Conservation (phyloP, 2,329 filamentous ascomycete genomes). For the Sclerotinia minor region DNA sequence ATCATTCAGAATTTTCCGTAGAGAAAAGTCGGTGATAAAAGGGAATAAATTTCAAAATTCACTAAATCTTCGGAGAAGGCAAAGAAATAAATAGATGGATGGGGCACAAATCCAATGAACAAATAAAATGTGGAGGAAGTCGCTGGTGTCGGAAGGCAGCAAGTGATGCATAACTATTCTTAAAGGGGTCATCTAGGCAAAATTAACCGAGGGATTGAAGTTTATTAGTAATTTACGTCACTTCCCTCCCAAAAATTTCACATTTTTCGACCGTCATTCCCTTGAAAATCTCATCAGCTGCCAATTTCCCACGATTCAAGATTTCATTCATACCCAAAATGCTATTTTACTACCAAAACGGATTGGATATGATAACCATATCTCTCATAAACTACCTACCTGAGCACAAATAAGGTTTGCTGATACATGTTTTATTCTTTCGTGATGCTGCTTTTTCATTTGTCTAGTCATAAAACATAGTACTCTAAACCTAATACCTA, state of each 20-base stretch:
- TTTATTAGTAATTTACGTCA: conserved; percentile 8
- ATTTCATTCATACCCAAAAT: background rate
- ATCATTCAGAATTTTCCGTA: background rate
- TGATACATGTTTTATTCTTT: background rate
- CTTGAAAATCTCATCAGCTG: conserved; percentile 10
- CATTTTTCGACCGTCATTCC: background rate
- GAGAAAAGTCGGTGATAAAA: conserved; percentile 2
- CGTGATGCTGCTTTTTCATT: conserved; percentile 1
- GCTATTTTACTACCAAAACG: background rate
- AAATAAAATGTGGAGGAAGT: background rate
- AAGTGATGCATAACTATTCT: background rate
- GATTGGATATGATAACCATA: background rate
- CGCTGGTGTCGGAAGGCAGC: background rate
- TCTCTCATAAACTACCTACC: no score
- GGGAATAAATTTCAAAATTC: background rate
- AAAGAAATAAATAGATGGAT: background rate
- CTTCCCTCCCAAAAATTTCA: background rate
- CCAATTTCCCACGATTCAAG: conserved; percentile 5
- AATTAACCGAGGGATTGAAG: conserved; percentile 8
- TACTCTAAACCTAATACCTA: no score
- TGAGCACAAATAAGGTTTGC: conserved; percentile 4
- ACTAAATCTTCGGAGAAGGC: background rate
- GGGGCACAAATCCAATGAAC: background rate
- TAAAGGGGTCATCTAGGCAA: background rate
- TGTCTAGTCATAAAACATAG: background rate